A percentile compares a stretch with the other conserved stretches of the same genome.
These are phyloP conservation scores for Delonix regia DNA, from an alignment of 306 rosid genomes.

Conservation along the genomic window DNA sequence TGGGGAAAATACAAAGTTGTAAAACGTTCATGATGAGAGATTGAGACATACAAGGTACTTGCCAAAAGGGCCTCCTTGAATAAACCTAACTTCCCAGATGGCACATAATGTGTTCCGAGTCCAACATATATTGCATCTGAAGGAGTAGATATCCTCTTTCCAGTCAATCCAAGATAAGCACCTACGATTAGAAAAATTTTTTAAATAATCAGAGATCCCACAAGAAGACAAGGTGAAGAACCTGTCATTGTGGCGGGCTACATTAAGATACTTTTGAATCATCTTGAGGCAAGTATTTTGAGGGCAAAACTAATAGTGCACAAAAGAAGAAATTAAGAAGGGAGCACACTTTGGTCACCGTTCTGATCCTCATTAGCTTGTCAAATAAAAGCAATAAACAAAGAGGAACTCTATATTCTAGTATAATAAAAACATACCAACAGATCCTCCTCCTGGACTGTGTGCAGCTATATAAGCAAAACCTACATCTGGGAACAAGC, in stretches of 20 bases:
- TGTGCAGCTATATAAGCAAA: slow-evolving; percentile 91
- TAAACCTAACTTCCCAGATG: slow-evolving; percentile 76
- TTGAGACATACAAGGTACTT: slow-evolving; percentile 71
- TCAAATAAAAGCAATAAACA: slow-evolving; percentile 29
- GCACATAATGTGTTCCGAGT: slow-evolving; percentile 92
- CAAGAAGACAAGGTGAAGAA: slow-evolving; percentile 24
- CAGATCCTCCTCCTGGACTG: slow-evolving; percentile 96
- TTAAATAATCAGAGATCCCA: slow-evolving; percentile 12
- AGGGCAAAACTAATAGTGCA: slow-evolving; percentile 8
- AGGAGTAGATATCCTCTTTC: slow-evolving; percentile 85
- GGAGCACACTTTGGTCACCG: slow-evolving; percentile 20
- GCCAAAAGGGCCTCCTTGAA: slow-evolving; percentile 90
- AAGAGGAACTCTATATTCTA: slow-evolving; percentile 12
- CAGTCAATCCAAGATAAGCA: slow-evolving; percentile 95
- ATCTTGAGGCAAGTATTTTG: slow-evolving; percentile 9
- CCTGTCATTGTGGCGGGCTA: slow-evolving; percentile 2
- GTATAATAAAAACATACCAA: slow-evolving; percentile 59
- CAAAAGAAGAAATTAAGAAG: slow-evolving; percentile 11
- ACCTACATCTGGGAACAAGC: slow-evolving; percentile 96
- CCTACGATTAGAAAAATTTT: slow-evolving; percentile 54
- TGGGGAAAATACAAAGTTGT: not conserved
- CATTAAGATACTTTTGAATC: slow-evolving; percentile 16
- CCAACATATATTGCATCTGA: slow-evolving; percentile 88
- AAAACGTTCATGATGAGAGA: slow-evolving; percentile 38
- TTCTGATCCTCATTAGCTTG: slow-evolving; percentile 15